Evolutionary conservation across 2,329 filamentous ascomycete genomes (phyloP).

Genomic region (Colletotrichum musicola): DNA sequence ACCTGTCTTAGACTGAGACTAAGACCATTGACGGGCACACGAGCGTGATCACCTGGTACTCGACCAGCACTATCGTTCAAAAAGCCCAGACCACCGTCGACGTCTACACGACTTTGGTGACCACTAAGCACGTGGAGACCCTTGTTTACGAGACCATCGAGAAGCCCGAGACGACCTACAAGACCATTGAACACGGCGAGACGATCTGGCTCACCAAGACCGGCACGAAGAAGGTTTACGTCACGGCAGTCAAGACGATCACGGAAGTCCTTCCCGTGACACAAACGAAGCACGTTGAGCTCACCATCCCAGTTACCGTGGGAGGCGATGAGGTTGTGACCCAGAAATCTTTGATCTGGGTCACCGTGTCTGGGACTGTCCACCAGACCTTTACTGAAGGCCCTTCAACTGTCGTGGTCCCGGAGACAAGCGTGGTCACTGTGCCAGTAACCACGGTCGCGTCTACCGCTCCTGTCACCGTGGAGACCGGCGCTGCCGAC

Average conservation of each 20-base stretch:
- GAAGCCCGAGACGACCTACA: slow-evolving; percentile 54
- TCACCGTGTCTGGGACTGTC: slow-evolving; percentile 46
- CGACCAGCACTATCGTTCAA: slow-evolving; percentile 52
- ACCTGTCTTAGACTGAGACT: slow-evolving; percentile 51
- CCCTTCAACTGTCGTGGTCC: slow-evolving; percentile 47
- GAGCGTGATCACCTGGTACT: slow-evolving; percentile 53
- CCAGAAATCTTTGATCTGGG: slow-evolving; percentile 47
- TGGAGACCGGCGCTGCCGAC: slow-evolving; percentile 48
- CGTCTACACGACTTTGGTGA: slow-evolving; percentile 50
- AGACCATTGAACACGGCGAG: slow-evolving; percentile 55
- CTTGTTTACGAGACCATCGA: slow-evolving; percentile 54
- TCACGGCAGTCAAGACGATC: slow-evolving; percentile 50
- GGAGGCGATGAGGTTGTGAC: slow-evolving; percentile 50
- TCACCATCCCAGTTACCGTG: slow-evolving; percentile 54
- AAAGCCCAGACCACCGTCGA: slow-evolving; percentile 47
- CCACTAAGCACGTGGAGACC: slow-evolving; percentile 50
- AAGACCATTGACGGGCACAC: slow-evolving; percentile 57
- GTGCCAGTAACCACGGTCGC: slow-evolving; percentile 44
- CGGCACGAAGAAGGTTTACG: slow-evolving; percentile 54
- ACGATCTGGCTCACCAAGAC: slow-evolving; percentile 56
- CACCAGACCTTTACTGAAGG: slow-evolving; percentile 42
- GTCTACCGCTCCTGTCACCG: slow-evolving; percentile 40
- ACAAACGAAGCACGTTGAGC: slow-evolving; percentile 52
- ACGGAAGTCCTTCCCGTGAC: slow-evolving; percentile 57
- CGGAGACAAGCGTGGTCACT: slow-evolving; percentile 46